Evolutionary conservation across 2,329 filamentous ascomycete genomes (phyloP).

Genomic region (Epichloe gansuensis): DNA sequence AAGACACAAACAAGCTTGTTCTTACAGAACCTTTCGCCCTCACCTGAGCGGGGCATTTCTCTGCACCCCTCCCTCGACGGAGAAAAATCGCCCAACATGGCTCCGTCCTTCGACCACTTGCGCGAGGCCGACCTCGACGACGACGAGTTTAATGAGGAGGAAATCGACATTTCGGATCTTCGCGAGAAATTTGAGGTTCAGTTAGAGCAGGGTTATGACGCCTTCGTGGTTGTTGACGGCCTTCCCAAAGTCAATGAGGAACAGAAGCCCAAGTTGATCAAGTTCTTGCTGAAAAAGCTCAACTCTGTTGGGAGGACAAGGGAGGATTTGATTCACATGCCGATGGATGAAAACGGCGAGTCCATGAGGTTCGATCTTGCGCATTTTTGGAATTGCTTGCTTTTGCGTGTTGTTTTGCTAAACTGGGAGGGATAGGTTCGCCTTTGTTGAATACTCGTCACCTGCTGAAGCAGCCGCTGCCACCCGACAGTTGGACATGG

Average conservation of each 20-base stretch:
- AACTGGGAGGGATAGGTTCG: constrained; percentile 48
- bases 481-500: constrained; percentile 74
- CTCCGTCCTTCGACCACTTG: constrained; percentile 77
- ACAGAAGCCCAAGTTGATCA: constrained; percentile 85
- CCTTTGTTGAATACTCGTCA: constrained; percentile 92
- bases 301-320: constrained; percentile 71
- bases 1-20: not conserved
- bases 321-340: constrained; percentile 89
- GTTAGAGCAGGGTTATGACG: constrained; percentile 88
- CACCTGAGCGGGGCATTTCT: constrained; percentile 24
- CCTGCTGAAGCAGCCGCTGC: constrained; percentile 81
- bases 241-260: constrained; percentile 81
- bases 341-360: constrained; percentile 73
- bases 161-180: constrained; percentile 91
- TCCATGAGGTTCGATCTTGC: constrained; percentile 59
- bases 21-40: constrained; percentile 6
- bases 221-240: constrained; percentile 92
- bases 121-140: constrained; percentile 79
- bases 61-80: constrained; percentile 20
- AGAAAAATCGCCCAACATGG: constrained; percentile 54
- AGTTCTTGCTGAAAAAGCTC: constrained; percentile 90
- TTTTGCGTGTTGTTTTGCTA: not conserved
- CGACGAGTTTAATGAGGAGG: constrained; percentile 79
- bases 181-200: constrained; percentile 91
- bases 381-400: not conserved